Evolutionary conservation across 2,329 filamentous ascomycete genomes (phyloP).

Genomic region (Pseudovirgaria hyperparasitica): DNA sequence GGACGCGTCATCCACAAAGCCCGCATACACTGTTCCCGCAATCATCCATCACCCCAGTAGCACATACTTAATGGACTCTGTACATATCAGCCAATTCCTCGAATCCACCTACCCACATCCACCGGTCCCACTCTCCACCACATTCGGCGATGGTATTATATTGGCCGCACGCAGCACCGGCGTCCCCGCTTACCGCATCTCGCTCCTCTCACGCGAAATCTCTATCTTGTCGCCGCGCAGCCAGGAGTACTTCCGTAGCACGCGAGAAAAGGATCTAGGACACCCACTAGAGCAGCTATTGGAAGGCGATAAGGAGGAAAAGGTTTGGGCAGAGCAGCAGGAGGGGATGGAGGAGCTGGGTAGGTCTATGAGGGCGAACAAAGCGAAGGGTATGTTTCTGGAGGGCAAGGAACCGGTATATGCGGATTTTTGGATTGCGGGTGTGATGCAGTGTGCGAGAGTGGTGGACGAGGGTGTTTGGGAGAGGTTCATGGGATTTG

Average conservation of each 20-base stretch:
- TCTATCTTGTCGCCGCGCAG: slow-evolving; percentile 23
- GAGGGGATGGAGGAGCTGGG: slow-evolving; percentile 15
- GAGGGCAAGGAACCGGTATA: slow-evolving; percentile 22
- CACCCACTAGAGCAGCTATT: slow-evolving; percentile 25
- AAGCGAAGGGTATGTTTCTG: slow-evolving; percentile 26
- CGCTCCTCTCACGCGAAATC: slow-evolving; percentile 26
- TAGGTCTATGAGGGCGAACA: slow-evolving; percentile 22
- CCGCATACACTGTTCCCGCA: slow-evolving; percentile 29
- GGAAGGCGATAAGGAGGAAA: slow-evolving; percentile 15
- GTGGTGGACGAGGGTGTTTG: slow-evolving; percentile 18
- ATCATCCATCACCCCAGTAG: slow-evolving; percentile 29
- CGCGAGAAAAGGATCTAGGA: slow-evolving; percentile 24
- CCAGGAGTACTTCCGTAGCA: slow-evolving; percentile 27
- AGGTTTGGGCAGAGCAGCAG: slow-evolving; percentile 13
- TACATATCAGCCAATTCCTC: slow-evolving; percentile 27
- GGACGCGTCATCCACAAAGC: slow-evolving; percentile 9
- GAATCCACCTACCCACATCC: slow-evolving; percentile 27
- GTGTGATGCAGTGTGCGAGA: slow-evolving; percentile 20
- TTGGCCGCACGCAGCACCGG: slow-evolving; percentile 16
- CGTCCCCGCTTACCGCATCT: slow-evolving; percentile 15
- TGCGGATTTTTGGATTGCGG: slow-evolving; percentile 29
- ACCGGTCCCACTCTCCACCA: slow-evolving; percentile 21
- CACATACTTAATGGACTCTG: slow-evolving; percentile 29
- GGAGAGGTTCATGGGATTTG: no score
- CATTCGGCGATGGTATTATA: slow-evolving; percentile 22